Evolutionary conservation across 164 flowering plant species (phyloP).

Genomic region (Malania oleifera): DNA sequence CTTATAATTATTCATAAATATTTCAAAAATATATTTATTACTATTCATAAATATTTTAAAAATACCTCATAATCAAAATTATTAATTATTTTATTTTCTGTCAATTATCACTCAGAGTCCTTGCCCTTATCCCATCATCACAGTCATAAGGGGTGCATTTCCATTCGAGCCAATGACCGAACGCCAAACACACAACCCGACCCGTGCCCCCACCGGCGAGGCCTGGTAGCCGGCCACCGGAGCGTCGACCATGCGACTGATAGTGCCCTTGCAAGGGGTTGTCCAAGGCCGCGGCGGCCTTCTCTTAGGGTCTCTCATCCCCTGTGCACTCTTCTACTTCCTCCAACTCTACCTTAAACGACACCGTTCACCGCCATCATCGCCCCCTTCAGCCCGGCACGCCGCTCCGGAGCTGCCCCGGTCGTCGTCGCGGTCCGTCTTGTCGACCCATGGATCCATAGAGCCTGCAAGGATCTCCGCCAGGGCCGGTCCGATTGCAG

Average conservation of each 20-base stretch:
- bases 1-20: too few relatives aligned
- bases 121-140: too few relatives aligned
- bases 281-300: slow-evolving; percentile 91
- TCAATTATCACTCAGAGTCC: too few relatives aligned
- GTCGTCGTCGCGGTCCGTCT: slow-evolving; percentile 39
- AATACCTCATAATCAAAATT: too few relatives aligned
- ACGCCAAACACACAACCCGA: too few relatives aligned
- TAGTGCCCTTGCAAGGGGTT: slow-evolving; percentile 92
- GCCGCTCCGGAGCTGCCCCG: slow-evolving; percentile 36
- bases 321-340: slow-evolving; percentile 94
- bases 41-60: too few relatives aligned
- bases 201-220: too few relatives aligned
- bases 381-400: slow-evolving; percentile 26
- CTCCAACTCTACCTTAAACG: slow-evolving; percentile 69
- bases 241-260: slow-evolving; percentile 90
- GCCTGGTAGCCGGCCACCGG: too few relatives aligned
- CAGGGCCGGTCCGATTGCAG: slow-evolving; percentile 49
- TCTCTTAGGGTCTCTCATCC: slow-evolving; percentile 71
- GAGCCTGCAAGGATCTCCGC: slow-evolving; percentile 54
- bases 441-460: slow-evolving; percentile 47
- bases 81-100: too few relatives aligned
- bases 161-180: too few relatives aligned
- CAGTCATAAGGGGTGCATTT: too few relatives aligned
- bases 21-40: too few relatives aligned
- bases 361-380: slow-evolving; percentile 39